Percentiles rank a stretch among this genome's conserved stretches.
These are phyloP conservation scores for Dactylorhiza incarnata DNA, from an alignment of 106 monocot species.

Conservation along the genomic window DNA sequence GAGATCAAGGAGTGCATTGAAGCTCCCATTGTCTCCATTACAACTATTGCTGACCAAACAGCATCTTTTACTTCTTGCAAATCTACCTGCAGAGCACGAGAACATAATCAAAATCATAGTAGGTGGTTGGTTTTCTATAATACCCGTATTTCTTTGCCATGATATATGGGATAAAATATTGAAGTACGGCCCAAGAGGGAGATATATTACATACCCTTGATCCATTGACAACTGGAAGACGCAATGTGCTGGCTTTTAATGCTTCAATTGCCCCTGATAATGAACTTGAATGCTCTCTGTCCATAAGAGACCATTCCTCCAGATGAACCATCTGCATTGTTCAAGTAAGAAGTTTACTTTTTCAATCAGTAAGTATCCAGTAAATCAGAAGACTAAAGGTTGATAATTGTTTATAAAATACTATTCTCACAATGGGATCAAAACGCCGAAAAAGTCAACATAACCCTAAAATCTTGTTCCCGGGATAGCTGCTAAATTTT, in stretches of 20 bases:
- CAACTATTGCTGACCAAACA: conserved; percentile 55
- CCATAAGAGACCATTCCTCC: conserved; percentile 72
- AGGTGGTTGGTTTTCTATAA: neutral
- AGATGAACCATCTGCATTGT: conserved; percentile 64
- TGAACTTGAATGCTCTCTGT: conserved; percentile 69
- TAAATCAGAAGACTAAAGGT: neutral
- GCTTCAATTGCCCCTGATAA: conserved; percentile 73
- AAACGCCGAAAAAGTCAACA: neutral
- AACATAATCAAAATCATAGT: neutral
- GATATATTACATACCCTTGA: conserved; percentile 51
- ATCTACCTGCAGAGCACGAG: conserved; percentile 39
- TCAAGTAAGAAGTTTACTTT: conserved; percentile 4
- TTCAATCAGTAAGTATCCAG: neutral
- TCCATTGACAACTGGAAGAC: conserved; percentile 87
- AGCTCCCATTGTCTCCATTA: conserved; percentile 58
- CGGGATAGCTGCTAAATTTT: too few relatives aligned
- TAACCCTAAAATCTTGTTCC: neutral
- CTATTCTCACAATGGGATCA: neutral
- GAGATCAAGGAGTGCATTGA: conserved; percentile 47
- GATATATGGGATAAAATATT: neutral
- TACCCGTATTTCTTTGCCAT: neutral
- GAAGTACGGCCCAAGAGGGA: neutral
- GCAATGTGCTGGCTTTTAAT: conserved; percentile 86
- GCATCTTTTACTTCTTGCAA: conserved; percentile 54
- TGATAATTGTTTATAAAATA: neutral